Percentiles rank a stretch among this genome's conserved stretches.
These are phyloP conservation scores for Dothideomycetes sp. DNA, from an alignment of 2,329 filamentous ascomycete species.

Conservation along the genomic window DNA sequence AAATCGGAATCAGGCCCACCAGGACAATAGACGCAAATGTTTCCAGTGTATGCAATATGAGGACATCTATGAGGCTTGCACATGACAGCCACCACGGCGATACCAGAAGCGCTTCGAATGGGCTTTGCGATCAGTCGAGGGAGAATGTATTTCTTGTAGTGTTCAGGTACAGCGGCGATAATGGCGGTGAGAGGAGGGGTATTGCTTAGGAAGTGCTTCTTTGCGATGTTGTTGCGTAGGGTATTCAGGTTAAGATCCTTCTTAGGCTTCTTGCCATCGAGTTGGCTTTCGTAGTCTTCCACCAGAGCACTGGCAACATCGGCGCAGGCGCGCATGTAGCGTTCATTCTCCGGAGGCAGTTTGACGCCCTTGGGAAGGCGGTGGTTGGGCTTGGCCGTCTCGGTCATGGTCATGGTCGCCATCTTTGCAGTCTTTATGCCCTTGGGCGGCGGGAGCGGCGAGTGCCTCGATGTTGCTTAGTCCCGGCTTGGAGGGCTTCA, in stretches of 20 bases:
- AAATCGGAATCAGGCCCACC: constrained; percentile 97
- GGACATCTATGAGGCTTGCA: constrained; percentile 97
- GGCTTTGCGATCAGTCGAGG: constrained; percentile 96
- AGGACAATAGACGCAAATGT: constrained; percentile 98
- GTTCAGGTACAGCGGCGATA: constrained; percentile 95
- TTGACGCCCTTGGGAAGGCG: constrained; percentile 61
- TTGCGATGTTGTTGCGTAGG: constrained; percentile 75
- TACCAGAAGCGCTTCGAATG: constrained; percentile 89
- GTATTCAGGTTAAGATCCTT: constrained; percentile 91
- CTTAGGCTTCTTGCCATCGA: constrained; percentile 61
- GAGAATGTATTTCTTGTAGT: constrained; percentile 98
- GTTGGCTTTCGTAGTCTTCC: constrained; percentile 79
- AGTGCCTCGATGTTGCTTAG: too few relatives aligned
- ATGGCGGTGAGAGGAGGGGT: constrained; percentile 92
- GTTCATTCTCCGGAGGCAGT: constrained; percentile 84
- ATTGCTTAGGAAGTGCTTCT: constrained; percentile 81
- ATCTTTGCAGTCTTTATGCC: too few relatives aligned
- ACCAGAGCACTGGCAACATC: constrained; percentile 92
- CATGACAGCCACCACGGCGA: constrained; percentile 98
- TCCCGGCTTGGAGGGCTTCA: too few relatives aligned
- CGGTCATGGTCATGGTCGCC: constrained; percentile 55
- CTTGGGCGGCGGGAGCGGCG: too few relatives aligned
- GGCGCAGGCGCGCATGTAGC: constrained; percentile 86
- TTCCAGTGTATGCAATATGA: constrained; percentile 96
- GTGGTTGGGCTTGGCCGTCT: constrained; percentile 37